Percentiles rank a stretch among this genome's conserved stretches.
Conservation (phyloP, 1,284 basidiomycete genomes). For the Leccinum insigne region DNA sequence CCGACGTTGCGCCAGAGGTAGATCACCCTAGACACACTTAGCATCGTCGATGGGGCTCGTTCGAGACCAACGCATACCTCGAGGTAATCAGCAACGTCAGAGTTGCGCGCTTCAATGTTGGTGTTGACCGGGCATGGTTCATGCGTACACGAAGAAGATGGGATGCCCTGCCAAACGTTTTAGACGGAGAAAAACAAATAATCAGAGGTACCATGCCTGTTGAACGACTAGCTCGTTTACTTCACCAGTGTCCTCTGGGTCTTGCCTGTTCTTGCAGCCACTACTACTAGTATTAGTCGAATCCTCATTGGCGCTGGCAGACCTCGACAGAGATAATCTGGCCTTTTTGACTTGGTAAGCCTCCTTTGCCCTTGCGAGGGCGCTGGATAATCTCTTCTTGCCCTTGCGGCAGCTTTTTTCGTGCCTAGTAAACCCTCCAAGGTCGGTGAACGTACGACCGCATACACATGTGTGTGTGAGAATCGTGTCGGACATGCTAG, state of each 20-base stretch:
- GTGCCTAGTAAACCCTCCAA: not conserved
- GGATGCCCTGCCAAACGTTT: not conserved
- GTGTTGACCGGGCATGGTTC: not conserved
- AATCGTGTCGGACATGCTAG: not conserved
- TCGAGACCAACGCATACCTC: not conserved
- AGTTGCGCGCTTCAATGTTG: not conserved
- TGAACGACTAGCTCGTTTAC: not conserved
- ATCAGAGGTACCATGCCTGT: not conserved
- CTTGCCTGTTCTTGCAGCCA: not conserved
- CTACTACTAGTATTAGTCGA: not conserved
- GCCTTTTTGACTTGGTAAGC: not conserved
- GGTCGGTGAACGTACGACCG: not conserved
- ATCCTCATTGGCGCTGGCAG: not conserved
- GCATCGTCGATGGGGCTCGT: not conserved
- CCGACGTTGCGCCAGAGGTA: not conserved
- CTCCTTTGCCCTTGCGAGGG: not conserved
- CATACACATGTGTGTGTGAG: too few species aligned
- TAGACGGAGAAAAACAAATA: not conserved
- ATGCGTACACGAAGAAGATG: not conserved
- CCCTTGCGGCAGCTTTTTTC: not conserved
- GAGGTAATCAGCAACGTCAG: not conserved
- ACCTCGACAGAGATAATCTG: not conserved
- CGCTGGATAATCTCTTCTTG: not conserved
- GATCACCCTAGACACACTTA: not conserved
- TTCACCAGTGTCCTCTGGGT: not conserved